These are phyloP conservation scores for Agrocybe praecox DNA, from an alignment of 768 basidiomycete genomes.

Conservation along the genomic window DNA sequence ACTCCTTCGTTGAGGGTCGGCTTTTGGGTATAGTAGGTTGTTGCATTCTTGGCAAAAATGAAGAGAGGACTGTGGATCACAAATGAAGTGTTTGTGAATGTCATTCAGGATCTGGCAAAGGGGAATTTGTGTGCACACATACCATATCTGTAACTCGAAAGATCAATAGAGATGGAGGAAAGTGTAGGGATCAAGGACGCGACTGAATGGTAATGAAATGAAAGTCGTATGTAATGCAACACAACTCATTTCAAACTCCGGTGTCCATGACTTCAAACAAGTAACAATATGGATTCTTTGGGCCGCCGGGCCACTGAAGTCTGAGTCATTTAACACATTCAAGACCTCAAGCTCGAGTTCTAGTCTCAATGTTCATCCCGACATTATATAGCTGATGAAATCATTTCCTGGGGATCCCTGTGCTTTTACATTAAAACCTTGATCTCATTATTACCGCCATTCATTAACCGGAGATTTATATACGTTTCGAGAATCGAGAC, in stretches of 20 bases:
- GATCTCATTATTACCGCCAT: too few relatives aligned
- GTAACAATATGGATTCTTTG: too few relatives aligned
- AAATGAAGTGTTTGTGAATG: neutral
- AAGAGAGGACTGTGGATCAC: constrained; percentile 68
- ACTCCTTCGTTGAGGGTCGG: constrained; percentile 80
- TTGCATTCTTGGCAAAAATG: constrained; percentile 96
- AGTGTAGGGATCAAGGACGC: neutral
- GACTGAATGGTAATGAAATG: neutral
- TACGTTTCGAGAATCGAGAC: too few relatives aligned
- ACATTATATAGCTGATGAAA: too few relatives aligned
- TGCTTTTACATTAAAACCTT: too few relatives aligned
- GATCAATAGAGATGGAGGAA: neutral
- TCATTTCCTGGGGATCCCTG: too few relatives aligned
- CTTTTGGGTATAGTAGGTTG: constrained; percentile 92
- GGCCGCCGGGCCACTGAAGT: too few relatives aligned
- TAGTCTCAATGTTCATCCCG: too few relatives aligned
- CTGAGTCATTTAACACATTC: too few relatives aligned
- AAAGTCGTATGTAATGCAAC: neutral
- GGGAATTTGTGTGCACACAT: neutral
- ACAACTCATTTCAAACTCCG: neutral
- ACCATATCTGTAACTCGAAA: neutral
- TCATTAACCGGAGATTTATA: too few relatives aligned
- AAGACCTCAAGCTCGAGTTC: too few relatives aligned
- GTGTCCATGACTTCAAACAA: neutral
- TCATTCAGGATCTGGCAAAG: neutral